Base-by-base conservation (phyloP, 345 rosid genomes). In the Aurinia saxatilis region DNA sequence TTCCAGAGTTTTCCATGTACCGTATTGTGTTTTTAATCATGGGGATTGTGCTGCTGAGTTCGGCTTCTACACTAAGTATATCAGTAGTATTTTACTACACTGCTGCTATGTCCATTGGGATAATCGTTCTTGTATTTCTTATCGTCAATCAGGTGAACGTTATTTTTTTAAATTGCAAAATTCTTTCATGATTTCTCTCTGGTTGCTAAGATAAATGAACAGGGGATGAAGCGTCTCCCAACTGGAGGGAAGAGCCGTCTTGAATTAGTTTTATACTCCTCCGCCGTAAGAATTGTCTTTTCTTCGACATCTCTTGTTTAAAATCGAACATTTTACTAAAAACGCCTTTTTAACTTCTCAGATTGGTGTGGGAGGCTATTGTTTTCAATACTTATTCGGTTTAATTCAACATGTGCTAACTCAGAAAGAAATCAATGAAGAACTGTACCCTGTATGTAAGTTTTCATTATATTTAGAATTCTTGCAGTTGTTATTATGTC, bases 391-490 rank as follows among this genome's bases (percentile, higher is more conserved):
- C 70, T 16, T 87, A 51, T 74, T 79, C 36, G 63, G 81, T 48
- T 58, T 84, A 54, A 12, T 82, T 53, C 83, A 15, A 16, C 68
- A 82, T 25, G 9, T 83, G 23, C 90, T 82, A 50, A 68, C 55
- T 46, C 95, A 82, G 71, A 63, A 81, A 61, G 89, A 89, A 61
- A 74, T 87, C 75, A 76, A 73, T 36, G 91, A 90, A 84, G 93
- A 87, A 75, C 77, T 87, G 87, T 80, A 83, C 78, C 89, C 84
- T 85, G 95, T 84, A 90, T 77, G 97, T 81, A 84, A 82, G 84
- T 90, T 79, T 47, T 42, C 35, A 42, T 12, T 12, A 3, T 30
- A 38, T 10, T 19, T 9, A 9, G 8, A 25, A 4, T 25, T 6
- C 7, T 42, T 4, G 35, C 42, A 27, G 30, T 23, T 60, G 23